Conservation (phyloP, 208 protist species). For the Leishmania mexicana region DNA sequence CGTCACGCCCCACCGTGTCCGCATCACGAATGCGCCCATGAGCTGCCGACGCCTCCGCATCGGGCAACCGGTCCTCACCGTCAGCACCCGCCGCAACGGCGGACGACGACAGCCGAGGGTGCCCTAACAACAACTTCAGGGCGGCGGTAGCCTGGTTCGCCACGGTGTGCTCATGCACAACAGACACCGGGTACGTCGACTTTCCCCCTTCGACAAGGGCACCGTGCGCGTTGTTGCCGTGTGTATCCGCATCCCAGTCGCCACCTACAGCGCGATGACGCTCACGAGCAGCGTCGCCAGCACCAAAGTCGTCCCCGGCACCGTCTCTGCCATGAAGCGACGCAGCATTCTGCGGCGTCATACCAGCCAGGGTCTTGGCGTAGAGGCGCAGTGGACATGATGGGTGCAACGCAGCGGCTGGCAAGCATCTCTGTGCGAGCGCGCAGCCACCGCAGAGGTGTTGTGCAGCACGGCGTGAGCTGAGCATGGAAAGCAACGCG, state of each 20-base stretch:
- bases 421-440: background rate
- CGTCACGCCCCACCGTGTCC: background rate
- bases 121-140: background rate
- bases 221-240: background rate
- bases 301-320: background rate
- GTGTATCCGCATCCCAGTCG: background rate
- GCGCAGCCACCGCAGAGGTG: background rate
- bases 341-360: background rate
- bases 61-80: background rate
- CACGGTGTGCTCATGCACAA: background rate
- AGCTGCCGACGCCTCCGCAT: background rate
- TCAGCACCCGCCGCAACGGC: background rate
- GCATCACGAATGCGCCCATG: background rate
- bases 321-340: background rate
- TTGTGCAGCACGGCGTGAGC: background rate
- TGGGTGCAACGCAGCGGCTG: background rate
- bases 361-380: background rate
- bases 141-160: constrained; percentile 7
- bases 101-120: background rate
- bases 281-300: background rate
- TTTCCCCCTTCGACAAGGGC: background rate
- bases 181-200: constrained; percentile 1
- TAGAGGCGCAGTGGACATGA: background rate
- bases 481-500: constrained; percentile 2
- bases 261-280: background rate